These are phyloP conservation scores for Suhomyces coccinellae DNA, from an alignment of 1,139 yeast species.

Conservation along the genomic window DNA sequence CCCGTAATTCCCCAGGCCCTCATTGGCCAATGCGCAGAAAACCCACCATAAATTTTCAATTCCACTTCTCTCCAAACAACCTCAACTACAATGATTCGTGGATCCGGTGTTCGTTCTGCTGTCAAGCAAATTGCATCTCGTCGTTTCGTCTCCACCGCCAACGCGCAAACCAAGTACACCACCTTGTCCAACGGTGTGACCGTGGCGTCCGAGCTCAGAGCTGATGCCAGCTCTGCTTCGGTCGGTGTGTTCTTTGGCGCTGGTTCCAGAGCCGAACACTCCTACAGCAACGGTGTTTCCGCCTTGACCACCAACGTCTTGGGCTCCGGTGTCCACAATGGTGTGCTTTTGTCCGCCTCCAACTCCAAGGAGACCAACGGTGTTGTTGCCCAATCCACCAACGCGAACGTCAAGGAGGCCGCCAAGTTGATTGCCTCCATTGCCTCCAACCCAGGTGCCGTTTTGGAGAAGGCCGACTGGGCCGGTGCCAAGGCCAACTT, in stretches of 20 bases:
- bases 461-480: slow-evolving; percentile 36
- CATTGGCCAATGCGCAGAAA: slow-evolving; percentile 17
- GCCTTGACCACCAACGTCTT: slow-evolving; percentile 59
- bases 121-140: slow-evolving; percentile 42
- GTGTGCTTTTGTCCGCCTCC: slow-evolving; percentile 46
- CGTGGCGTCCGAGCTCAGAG: slow-evolving; percentile 66
- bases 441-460: slow-evolving; percentile 35
- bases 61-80: slow-evolving; percentile 5
- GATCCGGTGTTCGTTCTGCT: slow-evolving; percentile 34
- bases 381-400: slow-evolving; percentile 51
- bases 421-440: slow-evolving; percentile 39
- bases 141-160: slow-evolving; percentile 60
- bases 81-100: slow-evolving; percentile 36
- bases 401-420: slow-evolving; percentile 45
- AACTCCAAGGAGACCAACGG: slow-evolving; percentile 57
- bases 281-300: slow-evolving; percentile 78
- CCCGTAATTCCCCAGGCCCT: slow-evolving; percentile 15
- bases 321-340: slow-evolving; percentile 39
- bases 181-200: slow-evolving; percentile 72
- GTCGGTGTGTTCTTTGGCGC: slow-evolving; percentile 72
- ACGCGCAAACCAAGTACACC: slow-evolving; percentile 64
- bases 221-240: slow-evolving; percentile 55
- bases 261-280: slow-evolving; percentile 77
- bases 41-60: slow-evolving; percentile 15
- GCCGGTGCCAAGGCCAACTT: slow-evolving; percentile 38